Evolutionary conservation across 441 rosid genomes (phyloP).

Genomic region (Euphorbia celastroides): DNA sequence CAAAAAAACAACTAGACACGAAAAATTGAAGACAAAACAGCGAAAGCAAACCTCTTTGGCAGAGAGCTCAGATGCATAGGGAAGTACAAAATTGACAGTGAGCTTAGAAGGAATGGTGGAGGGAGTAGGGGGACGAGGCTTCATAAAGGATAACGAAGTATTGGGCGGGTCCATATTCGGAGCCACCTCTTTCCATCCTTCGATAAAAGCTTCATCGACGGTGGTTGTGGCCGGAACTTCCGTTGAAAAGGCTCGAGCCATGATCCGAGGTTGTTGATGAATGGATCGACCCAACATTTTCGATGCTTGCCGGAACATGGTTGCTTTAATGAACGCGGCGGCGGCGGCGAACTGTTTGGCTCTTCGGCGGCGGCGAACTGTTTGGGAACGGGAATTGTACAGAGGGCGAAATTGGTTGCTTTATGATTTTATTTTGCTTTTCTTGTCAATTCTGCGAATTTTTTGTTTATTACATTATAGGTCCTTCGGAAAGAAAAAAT

Average conservation of each 20-base stretch:
- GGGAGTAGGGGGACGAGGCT: conserved; percentile 40
- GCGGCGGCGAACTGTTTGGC: conserved; percentile 21
- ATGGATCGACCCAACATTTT: conserved; percentile 47
- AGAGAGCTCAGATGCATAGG: conserved; percentile 49
- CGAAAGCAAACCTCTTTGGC: conserved; percentile 38
- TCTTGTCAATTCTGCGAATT: too few species aligned
- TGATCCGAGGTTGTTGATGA: conserved; percentile 13
- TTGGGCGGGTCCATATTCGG: conserved; percentile 53
- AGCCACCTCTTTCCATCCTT: conserved; percentile 41
- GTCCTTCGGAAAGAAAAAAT: too few species aligned
- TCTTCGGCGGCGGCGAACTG: conserved; percentile 4
- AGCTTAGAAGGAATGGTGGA: conserved; percentile 56
- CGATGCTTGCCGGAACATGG: conserved; percentile 63
- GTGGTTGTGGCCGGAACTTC: conserved; percentile 31
- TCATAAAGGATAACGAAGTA: conserved; percentile 47
- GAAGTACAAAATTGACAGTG: conserved; percentile 62
- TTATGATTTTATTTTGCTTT: too few species aligned
- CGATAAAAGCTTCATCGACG: conserved; percentile 31
- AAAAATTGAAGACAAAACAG: neutral
- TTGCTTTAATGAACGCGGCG: neutral
- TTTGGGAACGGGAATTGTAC: too few species aligned
- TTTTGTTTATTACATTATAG: too few species aligned
- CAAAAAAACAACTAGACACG: neutral
- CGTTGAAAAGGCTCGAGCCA: conserved; percentile 37
- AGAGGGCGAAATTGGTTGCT: too few species aligned